A percentile compares a stretch with the other conserved stretches of the same genome.
Evolutionary conservation across 2,329 filamentous ascomycete species (phyloP).

Genomic region (Aureobasidium vineae): DNA sequence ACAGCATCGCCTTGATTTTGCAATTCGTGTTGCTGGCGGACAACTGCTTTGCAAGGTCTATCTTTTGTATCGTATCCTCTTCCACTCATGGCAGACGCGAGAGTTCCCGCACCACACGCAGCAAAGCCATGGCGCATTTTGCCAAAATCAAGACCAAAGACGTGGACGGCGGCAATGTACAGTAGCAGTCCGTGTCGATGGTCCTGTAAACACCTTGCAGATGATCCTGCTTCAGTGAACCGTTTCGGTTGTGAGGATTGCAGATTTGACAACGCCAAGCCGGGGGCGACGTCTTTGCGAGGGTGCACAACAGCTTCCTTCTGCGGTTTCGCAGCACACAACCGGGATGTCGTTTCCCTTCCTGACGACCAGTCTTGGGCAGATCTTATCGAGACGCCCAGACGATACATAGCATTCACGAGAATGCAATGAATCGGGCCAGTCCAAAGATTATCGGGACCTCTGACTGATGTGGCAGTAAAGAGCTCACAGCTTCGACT

Average conservation of each 20-base stretch:
- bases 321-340: slow-evolving; percentile 7
- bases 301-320: slow-evolving; percentile 14
- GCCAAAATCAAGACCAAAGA: neutral
- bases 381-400: neutral
- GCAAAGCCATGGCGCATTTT: neutral
- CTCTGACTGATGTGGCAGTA: neutral
- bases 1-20: neutral
- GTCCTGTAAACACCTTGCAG: slow-evolving; percentile 18
- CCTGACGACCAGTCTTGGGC: neutral
- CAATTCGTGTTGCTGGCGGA: too few relatives aligned
- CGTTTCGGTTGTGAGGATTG: slow-evolving; percentile 4
- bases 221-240: slow-evolving; percentile 9
- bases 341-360: slow-evolving; percentile 14
- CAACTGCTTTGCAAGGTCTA: neutral
- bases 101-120: neutral
- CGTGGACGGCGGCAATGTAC: neutral
- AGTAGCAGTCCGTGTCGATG: neutral
- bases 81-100: neutral
- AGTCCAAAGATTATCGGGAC: neutral
- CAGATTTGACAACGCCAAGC: slow-evolving; percentile 21
- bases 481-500: neutral
- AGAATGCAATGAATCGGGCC: neutral
- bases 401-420: neutral
- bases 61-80: neutral
- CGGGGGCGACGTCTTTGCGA: slow-evolving; percentile 7